A percentile compares a stretch with the other conserved stretches of the same genome.
Evolutionary conservation across 106 monocot species (phyloP).

Genomic region (Hemerocallis citrina): DNA sequence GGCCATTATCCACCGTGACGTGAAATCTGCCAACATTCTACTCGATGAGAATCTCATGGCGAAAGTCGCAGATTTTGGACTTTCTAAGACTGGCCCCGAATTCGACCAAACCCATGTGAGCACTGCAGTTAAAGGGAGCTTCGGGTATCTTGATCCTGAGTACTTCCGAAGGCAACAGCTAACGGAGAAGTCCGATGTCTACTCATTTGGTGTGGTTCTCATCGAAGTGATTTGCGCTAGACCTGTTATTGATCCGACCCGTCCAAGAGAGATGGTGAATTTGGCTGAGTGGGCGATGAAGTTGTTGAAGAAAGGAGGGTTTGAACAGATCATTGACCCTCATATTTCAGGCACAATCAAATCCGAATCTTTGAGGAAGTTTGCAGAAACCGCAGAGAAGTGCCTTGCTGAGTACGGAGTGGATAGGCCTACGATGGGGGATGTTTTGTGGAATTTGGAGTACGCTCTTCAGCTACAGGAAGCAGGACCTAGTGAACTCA

Average conservation of each 20-base stretch:
- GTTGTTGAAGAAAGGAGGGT: slow-evolving; percentile 17
- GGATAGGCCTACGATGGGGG: slow-evolving; percentile 40
- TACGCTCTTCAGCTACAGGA: slow-evolving; percentile 37
- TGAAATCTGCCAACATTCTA: slow-evolving; percentile 47
- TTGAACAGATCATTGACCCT: slow-evolving; percentile 29
- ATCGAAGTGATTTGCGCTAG: slow-evolving; percentile 41
- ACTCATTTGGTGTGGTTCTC: slow-evolving; percentile 44
- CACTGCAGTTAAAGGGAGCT: slow-evolving; percentile 45
- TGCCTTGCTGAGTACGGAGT: slow-evolving; percentile 34
- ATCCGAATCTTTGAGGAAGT: slow-evolving; percentile 30
- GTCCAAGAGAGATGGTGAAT: slow-evolving; percentile 30
- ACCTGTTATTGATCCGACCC: slow-evolving; percentile 31
- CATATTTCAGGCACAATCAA: slow-evolving; percentile 16
- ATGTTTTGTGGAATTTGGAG: slow-evolving; percentile 33
- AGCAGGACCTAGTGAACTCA: not conserved
- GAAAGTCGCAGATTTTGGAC: slow-evolving; percentile 52
- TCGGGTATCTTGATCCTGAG: slow-evolving; percentile 54
- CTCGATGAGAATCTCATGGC: slow-evolving; percentile 32
- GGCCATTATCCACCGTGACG: slow-evolving; percentile 49
- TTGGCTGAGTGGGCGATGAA: slow-evolving; percentile 46
- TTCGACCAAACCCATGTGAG: slow-evolving; percentile 43
- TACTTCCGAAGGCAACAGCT: slow-evolving; percentile 31
- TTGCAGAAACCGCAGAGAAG: slow-evolving; percentile 31
- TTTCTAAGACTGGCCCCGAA: slow-evolving; percentile 36
- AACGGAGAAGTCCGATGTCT: slow-evolving; percentile 45